phyloP scores from a whole-genome alignment of 805 yeast genomes.

The Zygosaccharomyces bisporus region DNA sequence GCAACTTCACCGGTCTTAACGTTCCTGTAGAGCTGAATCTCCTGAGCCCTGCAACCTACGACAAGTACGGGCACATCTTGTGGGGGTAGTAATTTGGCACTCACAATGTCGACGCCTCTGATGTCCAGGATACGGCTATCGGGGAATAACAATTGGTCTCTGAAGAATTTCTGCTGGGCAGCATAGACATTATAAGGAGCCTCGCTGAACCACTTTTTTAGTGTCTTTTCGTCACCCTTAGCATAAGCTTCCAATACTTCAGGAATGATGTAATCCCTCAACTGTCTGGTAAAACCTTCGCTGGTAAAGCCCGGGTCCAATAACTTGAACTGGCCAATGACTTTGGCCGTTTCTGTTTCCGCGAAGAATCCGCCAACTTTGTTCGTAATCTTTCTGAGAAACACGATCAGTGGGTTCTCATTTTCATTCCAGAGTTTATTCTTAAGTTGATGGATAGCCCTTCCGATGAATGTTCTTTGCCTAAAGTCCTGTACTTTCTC shows the following conservation, averaged over 20 bases:
- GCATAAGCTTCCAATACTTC: conserved; percentile 94
- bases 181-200: conserved; percentile 95
- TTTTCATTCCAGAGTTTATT: conserved; percentile 81
- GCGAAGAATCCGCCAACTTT: conserved; percentile 86
- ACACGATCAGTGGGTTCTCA: conserved; percentile 83
- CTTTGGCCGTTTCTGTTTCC: conserved; percentile 95
- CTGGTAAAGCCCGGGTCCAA: conserved; percentile 86
- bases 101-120: conserved; percentile 88
- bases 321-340: conserved; percentile 75
- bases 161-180: conserved; percentile 87
- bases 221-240: conserved; percentile 77
- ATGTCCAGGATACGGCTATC: conserved; percentile 91
- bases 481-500: conserved; percentile 65
- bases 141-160: conserved; percentile 85
- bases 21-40: conserved; percentile 82
- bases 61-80: conserved; percentile 90
- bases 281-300: conserved; percentile 72
- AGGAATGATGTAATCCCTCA: conserved; percentile 90
- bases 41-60: conserved; percentile 95
- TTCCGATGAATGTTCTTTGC: conserved; percentile 67
- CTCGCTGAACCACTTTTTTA: conserved; percentile 91
- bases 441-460: conserved; percentile 54
- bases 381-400: conserved; percentile 73
- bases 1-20: conserved; percentile 90
- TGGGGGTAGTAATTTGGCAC: conserved; percentile 84